Evolutionary conservation across 352 stramenopile species (phyloP), one percentile per base, ranked within the genome.

Genomic region (Phytophthora chlamydospora): DNA sequence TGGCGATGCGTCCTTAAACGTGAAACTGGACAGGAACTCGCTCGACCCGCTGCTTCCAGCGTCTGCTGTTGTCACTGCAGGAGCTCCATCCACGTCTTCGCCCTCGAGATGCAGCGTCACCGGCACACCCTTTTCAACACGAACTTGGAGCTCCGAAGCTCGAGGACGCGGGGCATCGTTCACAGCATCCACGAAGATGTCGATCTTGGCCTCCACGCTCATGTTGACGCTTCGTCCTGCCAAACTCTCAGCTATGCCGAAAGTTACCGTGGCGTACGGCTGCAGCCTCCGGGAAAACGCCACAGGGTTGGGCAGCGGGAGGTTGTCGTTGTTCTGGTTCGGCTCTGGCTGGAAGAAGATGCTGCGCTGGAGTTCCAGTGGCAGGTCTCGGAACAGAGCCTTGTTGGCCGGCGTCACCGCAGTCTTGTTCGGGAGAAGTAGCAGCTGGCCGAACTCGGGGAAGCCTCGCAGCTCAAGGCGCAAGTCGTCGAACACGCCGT

Each of bases 401-500:
- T 76, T 61, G 13, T 79, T 91, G 1, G 62, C 35, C 4, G 38
- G 16, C 12, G 58, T 78, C 14, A 93, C 45, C 5, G 52, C n/a
- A 0, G 41, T 78, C 44, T 77, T 84, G 56, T 77, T 80, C 7
- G 80, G 76, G 19, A 72, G 80, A 6, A 90, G 41, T 3, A 85
- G n/a, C 6, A 93, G n/a, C 7, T 68, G 68, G 7, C 84, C 84
- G 24, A 73, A 64, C 17, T 85, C 54, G 6, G 84, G 84, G 9
- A 90, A 16, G 1, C 55, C 53, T 14, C 70, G 54, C 8, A 93
- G 29, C 36, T 91, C 73, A 2, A 93, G 43, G 0, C 68, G 62
- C 17, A 90, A 53, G 33, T 91, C 79, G 34, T 89, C 57, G 38
- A 78, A 93, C 14, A 91, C 59, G 0, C 78, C 88, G 46, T 88